Conservation (phyloP, 2,329 filamentous ascomycete species). For the Sporothrix pallida region DNA sequence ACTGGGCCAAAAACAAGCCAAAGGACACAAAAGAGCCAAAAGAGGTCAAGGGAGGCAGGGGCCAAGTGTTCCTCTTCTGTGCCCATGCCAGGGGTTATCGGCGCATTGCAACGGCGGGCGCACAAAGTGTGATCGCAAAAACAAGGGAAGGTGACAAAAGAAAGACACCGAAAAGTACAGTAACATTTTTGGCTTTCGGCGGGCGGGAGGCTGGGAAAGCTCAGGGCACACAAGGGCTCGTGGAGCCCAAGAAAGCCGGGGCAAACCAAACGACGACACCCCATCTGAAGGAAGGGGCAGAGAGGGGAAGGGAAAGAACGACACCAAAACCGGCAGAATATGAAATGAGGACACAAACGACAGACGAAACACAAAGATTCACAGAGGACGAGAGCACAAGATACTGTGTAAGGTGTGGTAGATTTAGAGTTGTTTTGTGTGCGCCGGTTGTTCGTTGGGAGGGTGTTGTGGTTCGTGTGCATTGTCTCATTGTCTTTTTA, state of each 20-base stretch:
- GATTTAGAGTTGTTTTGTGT: constrained; percentile 27
- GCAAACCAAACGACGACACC: constrained; percentile 14
- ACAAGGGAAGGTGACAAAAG: background rate
- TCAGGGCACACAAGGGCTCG: constrained; percentile 25
- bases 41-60: constrained; percentile 11
- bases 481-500: background rate
- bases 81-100: background rate
- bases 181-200: background rate
- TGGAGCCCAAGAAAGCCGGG: constrained; percentile 20
- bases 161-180: background rate
- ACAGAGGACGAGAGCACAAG: background rate
- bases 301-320: background rate
- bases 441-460: background rate
- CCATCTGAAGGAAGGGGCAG: background rate
- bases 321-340: background rate
- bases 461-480: background rate
- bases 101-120: constrained; percentile 19
- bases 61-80: constrained; percentile 21
- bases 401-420: constrained; percentile 14
- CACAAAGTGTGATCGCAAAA: constrained; percentile 17
- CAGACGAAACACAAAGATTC: background rate
- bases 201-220: constrained; percentile 6
- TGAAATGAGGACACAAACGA: background rate
- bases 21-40: too few relatives aligned
- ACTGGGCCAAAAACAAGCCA: background rate